Evolutionary conservation across 768 basidiomycete species (phyloP), one percentile per base, ranked within the genome.

Genomic region (Xerocomus spinulosus): DNA sequence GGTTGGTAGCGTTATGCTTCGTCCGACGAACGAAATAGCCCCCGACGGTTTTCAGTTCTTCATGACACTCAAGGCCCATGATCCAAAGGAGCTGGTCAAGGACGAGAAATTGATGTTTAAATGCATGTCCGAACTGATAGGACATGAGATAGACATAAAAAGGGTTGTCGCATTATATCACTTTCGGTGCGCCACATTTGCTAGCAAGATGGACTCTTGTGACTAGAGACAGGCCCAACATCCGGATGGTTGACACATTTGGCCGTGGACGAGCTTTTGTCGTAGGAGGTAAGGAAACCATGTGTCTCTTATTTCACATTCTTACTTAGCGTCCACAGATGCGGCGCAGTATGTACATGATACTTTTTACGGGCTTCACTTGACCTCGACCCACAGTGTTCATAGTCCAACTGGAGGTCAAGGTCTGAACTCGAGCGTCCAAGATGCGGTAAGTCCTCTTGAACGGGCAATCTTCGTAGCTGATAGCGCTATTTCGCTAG

Each of bases 191-290:
- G 59, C 29, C 49, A 43, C 17, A 25, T 37, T 54, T 57, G 40
- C 34, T 42, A 50, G 0, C 7, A 39, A 5, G 7, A 5, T 59
- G 18, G 29, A 9, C 14, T 10, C 3, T 46, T 48, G 10, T 50
- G 12, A 46, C 49, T 25, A 8, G 21, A 18, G n/a, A 38, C 42
- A 73, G 77, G 24, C 70, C 76, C 1, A 77, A 77, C 55, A 69
- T 78, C 24, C 67, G 78, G 9, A 74, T 78, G 74, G 72, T 70
- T 0, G 54, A 77, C 35, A 67, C 57, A 18, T 73, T 78, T 52
- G 54, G 62, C 15, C 48, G 54, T 5, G 75, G 75, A 2, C 65
- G 74, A n/a, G 73, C 72, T 10, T 79, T 78, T 49, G 41, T 79
- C 14, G 71, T 62, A 23, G 79, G 78, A 55, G 79, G 78, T 57